Conservation (phyloP, 345 rosid species). For the Limnanthes douglasii region DNA sequence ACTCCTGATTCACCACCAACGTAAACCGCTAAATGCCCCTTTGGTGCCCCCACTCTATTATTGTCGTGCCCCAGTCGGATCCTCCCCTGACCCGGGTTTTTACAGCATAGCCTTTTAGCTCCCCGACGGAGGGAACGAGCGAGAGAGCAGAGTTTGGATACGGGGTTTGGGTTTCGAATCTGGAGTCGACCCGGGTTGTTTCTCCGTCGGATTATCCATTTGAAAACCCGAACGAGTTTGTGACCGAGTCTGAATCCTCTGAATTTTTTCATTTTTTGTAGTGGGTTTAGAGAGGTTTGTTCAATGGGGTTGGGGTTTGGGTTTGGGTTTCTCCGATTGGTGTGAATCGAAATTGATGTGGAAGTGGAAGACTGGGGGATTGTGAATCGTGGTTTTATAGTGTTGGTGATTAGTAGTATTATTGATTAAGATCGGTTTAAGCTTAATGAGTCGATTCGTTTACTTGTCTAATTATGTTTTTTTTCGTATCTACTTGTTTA, state of each 20-base stretch:
- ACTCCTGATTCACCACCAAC: constrained; percentile 51
- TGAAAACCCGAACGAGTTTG: constrained; percentile 30
- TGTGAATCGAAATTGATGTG: no score
- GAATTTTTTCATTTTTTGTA: constrained; percentile 32
- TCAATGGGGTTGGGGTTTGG: not conserved
- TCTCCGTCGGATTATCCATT: constrained; percentile 21
- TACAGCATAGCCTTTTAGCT: constrained; percentile 16
- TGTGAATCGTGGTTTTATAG: no score
- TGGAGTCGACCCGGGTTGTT: constrained; percentile 6
- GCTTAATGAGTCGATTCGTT: no score
- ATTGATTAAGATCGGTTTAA: no score
- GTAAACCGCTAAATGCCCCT: constrained; percentile 66
- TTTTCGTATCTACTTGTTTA: no score
- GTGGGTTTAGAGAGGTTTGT: no score
- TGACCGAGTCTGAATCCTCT: constrained; percentile 42
- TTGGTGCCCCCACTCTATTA: constrained; percentile 31
- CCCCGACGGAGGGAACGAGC: constrained; percentile 23
- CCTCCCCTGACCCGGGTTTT: constrained; percentile 14
- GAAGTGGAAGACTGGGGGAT: no score
- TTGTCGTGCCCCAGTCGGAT: constrained; percentile 26
- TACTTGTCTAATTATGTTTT: no score
- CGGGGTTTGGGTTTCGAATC: constrained; percentile 9
- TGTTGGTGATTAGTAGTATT: no score
- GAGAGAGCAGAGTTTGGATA: constrained; percentile 21
- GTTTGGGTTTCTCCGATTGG: no score